Base-by-base conservation (phyloP, 2,329 filamentous ascomycete genomes). In the Zymoseptoria tritici region DNA sequence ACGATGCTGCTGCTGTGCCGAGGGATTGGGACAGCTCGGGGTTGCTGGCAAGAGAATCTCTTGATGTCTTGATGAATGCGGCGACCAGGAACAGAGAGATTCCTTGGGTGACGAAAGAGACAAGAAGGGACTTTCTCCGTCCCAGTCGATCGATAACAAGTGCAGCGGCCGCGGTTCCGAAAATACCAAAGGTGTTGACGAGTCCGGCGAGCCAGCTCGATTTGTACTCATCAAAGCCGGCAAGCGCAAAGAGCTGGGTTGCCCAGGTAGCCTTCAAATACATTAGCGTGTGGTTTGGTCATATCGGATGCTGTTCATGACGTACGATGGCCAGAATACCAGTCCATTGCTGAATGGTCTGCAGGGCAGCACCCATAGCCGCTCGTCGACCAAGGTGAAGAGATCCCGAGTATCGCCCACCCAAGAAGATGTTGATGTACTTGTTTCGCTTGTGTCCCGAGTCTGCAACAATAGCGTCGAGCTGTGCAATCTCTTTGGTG, bases 401-500 rank as follows among this genome's bases (percentile, higher is more conserved):
- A 20, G 49, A 21, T 19, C 56, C 60, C 7, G 58, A 60, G 50
- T 59, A 52, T 46, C 61, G 19, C n/a, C 52, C 54, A 42, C 60
- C 62, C 49, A 62, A 51, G 50, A 60, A 51, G 21, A 79, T 75
- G 64, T 76, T 77, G 57, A 77, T 71, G 62, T 76, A 68, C 56
- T 75, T 68, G 21, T 74, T 73, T 16, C 46, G 46, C 61, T 73
- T 73, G 62, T 76, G 74, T 59, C 73, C 63, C 52, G 71, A 76
- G 31, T 69, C 69, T 59, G 74, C 72, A 57, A 76, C 72, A 36
- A 76, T 73, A 57, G 76, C 76, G 42, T 77, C 71, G 13, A 79
- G 72, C 60, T 77, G 70, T 57, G 76, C 70, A 19, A 78, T 68
- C 55, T 77, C 76, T 22, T 59, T 57, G n/a, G 64, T 56, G 57